phyloP scores from a whole-genome alignment of 2,329 filamentous ascomycete genomes.

The Colletotrichum theobromicola region DNA sequence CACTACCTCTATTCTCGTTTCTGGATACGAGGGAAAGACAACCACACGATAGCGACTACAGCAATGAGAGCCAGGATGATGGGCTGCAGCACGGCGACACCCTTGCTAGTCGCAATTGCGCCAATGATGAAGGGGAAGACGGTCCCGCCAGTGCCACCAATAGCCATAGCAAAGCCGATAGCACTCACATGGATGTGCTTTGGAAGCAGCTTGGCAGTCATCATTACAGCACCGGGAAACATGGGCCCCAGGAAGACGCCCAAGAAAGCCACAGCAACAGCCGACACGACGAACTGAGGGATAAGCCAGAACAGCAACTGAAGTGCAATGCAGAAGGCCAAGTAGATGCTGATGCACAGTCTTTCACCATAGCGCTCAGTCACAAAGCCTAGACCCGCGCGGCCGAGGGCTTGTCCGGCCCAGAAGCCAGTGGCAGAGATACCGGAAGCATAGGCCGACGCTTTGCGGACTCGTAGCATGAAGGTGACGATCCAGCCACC shows the following conservation, averaged over 20 bases:
- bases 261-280: constrained; percentile 70
- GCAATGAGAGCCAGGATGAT: constrained; percentile 50
- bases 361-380: constrained; percentile 73
- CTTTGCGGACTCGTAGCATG: constrained; percentile 75
- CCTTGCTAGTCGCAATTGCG: constrained; percentile 59
- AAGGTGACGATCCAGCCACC: constrained; percentile 84
- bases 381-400: constrained; percentile 71
- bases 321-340: constrained; percentile 62
- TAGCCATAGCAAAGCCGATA: constrained; percentile 76
- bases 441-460: constrained; percentile 69
- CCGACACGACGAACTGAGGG: constrained; percentile 61
- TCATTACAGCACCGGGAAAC: constrained; percentile 75
- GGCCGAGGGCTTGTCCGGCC: constrained; percentile 76
- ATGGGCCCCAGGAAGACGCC: constrained; percentile 79
- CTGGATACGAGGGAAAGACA: constrained; percentile 38
- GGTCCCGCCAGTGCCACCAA: constrained; percentile 73
- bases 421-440: constrained; percentile 79
- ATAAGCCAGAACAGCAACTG: constrained; percentile 65
- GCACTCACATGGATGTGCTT: constrained; percentile 72
- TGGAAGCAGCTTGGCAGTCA: constrained; percentile 73
- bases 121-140: constrained; percentile 66
- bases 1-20: constrained; percentile 36
- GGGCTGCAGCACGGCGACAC: constrained; percentile 56
- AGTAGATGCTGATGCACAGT: constrained; percentile 62
- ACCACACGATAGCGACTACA: constrained; percentile 37